Base-by-base conservation (phyloP, 2,329 filamentous ascomycete species). In the Rutstroemia sydowiana region DNA sequence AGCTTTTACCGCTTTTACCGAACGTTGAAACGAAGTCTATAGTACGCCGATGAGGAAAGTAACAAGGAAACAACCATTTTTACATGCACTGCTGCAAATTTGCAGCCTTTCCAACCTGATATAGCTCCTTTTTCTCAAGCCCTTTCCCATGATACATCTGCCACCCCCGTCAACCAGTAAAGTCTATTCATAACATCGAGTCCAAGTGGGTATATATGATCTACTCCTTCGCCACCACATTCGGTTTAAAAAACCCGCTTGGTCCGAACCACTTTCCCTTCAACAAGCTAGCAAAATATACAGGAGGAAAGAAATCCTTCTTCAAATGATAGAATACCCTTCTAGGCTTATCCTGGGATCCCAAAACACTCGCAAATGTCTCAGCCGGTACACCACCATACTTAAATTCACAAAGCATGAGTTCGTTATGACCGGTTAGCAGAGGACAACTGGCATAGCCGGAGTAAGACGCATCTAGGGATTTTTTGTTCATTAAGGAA, bases 241-340 rank as follows among this genome's bases (percentile, higher is more conserved):
- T 26, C 23, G 23, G 23, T 8, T 26, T 26, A 8, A 26, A 26
- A 8, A 26, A 26, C 8, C 4, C 88, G 8, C 69, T 65, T 0
- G 83, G 49, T 11, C 80, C 80, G 20, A 70, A 79, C 80, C 81
- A 84, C 7, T 71, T 77, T 5, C 80, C 81, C 67, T 79, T 82
- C 6, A 84, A 73, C 73, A 82, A 76, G 34, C 71, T 73, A 34
- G 77, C 74, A 48, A 72, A 74, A 66, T 84, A 84, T 2, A 84
- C 80, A 80, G 80, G 84, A 0, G 81, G 81, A 66, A 84, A 84
- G 60, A 84, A 84, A 61, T 83, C 75, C 68, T 81, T 84, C 71
- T 84, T 84, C 41, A 84, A 58, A 59, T 82, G 70, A 57, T 80
- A 84, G 61, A 84, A 84, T 0, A 74, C 69, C 3, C 74, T 72